phyloP scores from a whole-genome alignment of 2,329 filamentous ascomycete genomes.

The Exophiala oligosperma region DNA sequence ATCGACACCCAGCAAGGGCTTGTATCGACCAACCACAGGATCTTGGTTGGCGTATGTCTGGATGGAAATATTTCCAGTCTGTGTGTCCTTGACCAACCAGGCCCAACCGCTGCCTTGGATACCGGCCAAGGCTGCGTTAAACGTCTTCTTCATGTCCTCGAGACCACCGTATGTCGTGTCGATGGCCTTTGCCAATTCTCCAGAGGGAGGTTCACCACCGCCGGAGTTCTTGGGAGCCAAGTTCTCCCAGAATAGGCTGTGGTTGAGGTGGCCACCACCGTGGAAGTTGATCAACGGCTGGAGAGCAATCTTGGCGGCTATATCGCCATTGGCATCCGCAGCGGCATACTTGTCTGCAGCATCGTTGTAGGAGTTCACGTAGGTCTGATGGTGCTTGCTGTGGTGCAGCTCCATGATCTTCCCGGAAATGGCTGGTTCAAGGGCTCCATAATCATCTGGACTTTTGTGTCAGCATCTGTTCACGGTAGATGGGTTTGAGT shows the following conservation, averaged over 20 bases:
- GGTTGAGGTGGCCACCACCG: conserved; percentile 90
- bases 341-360: conserved; percentile 65
- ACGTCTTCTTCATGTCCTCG: conserved; percentile 61
- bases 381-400: conserved; percentile 89
- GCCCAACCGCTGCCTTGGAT: conserved; percentile 67
- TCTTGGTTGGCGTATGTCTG: conserved; percentile 81
- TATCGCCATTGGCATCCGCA: conserved; percentile 58
- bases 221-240: conserved; percentile 61
- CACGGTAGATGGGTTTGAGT: no score
- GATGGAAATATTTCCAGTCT: conserved; percentile 58
- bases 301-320: conserved; percentile 65
- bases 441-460: conserved; percentile 86
- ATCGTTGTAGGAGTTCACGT: conserved; percentile 84
- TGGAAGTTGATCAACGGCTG: conserved; percentile 79
- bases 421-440: conserved; percentile 78
- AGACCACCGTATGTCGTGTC: conserved; percentile 60
- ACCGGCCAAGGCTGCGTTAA: conserved; percentile 63
- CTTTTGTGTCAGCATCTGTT: not conserved
- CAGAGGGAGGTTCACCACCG: conserved; percentile 63
- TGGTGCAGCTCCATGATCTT: conserved; percentile 96
- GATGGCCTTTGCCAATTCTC: conserved; percentile 58
- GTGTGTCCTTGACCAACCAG: conserved; percentile 63
- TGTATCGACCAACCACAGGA: conserved; percentile 78
- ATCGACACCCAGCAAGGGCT: conserved; percentile 83
- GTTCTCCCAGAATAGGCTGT: conserved; percentile 83